These are phyloP conservation scores for Tolypocladium album DNA, from an alignment of 2,329 filamentous ascomycete species.

Conservation along the genomic window DNA sequence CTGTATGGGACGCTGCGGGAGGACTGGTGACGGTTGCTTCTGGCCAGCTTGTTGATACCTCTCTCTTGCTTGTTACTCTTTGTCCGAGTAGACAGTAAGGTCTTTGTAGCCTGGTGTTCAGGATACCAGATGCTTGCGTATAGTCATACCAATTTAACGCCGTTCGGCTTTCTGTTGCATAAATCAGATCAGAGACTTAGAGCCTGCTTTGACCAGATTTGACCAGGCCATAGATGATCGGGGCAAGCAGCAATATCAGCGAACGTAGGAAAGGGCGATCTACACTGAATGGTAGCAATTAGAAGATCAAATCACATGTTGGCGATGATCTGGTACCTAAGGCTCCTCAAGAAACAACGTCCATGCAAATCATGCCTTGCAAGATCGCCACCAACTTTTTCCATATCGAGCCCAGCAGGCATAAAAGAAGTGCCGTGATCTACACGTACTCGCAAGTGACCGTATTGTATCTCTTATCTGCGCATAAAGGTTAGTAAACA, in stretches of 20 bases:
- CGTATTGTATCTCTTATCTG: constrained; percentile 27
- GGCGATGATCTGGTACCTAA: neutral
- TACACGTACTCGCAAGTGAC: constrained; percentile 32
- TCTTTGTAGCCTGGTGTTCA: constrained; percentile 22
- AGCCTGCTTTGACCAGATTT: neutral
- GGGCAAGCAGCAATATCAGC: neutral
- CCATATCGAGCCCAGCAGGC: neutral
- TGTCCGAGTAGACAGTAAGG: neutral
- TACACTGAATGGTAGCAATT: neutral
- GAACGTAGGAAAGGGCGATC: too few species aligned
- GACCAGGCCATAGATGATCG: neutral
- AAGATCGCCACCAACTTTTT: neutral
- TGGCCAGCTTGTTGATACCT: neutral
- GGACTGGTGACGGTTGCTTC: neutral
- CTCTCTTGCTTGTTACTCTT: constrained; percentile 8
- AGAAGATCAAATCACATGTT: neutral
- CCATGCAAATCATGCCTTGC: neutral
- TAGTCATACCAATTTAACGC: neutral
- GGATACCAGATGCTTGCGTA: constrained; percentile 15
- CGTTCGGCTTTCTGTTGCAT: neutral
- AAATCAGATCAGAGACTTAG: neutral
- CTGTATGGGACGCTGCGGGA: neutral
- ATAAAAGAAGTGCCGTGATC: neutral
- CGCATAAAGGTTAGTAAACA: constrained; percentile 7
- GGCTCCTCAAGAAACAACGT: neutral